phyloP scores from a whole-genome alignment of 2,329 filamentous ascomycete species.

The Aspergillus sp. region DNA sequence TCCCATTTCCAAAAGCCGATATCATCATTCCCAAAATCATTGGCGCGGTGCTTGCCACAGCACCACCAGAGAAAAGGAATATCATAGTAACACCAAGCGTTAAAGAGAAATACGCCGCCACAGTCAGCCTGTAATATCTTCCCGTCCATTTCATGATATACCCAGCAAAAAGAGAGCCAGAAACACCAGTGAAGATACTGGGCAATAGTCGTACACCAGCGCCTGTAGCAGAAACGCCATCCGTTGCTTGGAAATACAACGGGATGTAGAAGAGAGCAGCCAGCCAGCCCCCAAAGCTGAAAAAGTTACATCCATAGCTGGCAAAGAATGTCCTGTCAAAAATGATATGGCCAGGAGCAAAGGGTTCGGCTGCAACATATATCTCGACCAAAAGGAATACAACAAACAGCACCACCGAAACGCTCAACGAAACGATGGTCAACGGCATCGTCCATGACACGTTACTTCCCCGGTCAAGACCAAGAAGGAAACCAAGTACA shows the following conservation, averaged over 20 bases:
- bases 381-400: slow-evolving; percentile 67
- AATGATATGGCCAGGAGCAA: slow-evolving; percentile 70
- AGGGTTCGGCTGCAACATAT: slow-evolving; percentile 64
- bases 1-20: slow-evolving; percentile 50
- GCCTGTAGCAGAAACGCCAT: slow-evolving; percentile 58
- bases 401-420: slow-evolving; percentile 56
- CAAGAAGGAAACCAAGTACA: slow-evolving; percentile 62
- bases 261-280: slow-evolving; percentile 68
- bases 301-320: slow-evolving; percentile 69
- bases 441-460: slow-evolving; percentile 59
- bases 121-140: slow-evolving; percentile 65
- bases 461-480: slow-evolving; percentile 70
- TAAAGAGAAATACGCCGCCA: slow-evolving; percentile 51
- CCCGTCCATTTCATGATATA: slow-evolving; percentile 66
- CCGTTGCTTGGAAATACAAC: slow-evolving; percentile 70
- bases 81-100: slow-evolving; percentile 53
- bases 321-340: slow-evolving; percentile 63
- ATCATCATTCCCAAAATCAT: slow-evolving; percentile 56
- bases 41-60: slow-evolving; percentile 45
- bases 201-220: slow-evolving; percentile 66
- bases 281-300: slow-evolving; percentile 58
- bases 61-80: slow-evolving; percentile 52
- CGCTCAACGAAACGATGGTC: slow-evolving; percentile 54
- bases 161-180: slow-evolving; percentile 61
- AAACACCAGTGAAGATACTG: slow-evolving; percentile 57